Conservation (phyloP, 306 rosid genomes). For the Cicer arietinum region DNA sequence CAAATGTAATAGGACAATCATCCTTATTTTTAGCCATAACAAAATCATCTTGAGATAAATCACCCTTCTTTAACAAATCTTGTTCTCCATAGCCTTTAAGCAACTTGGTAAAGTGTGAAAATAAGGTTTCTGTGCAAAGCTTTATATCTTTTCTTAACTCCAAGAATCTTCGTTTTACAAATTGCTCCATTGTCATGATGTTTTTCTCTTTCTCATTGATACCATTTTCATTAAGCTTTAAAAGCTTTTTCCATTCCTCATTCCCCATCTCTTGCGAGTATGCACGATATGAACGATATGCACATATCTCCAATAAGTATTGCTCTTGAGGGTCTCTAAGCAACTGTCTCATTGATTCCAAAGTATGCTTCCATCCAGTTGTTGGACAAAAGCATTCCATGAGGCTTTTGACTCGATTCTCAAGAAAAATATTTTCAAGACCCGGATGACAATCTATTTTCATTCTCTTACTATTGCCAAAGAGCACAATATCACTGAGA, state of each 20-base stretch:
- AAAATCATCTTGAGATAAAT: not conserved
- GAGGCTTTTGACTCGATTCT: slow-evolving; percentile 30
- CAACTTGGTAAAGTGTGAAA: slow-evolving; percentile 38
- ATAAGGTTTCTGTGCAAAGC: slow-evolving; percentile 21
- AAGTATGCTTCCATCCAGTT: slow-evolving; percentile 36
- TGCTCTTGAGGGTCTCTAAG: slow-evolving; percentile 22
- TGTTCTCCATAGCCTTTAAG: not conserved
- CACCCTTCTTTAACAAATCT: not conserved
- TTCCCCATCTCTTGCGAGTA: slow-evolving; percentile 25
- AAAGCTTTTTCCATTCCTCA: not conserved
- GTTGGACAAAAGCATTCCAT: not conserved
- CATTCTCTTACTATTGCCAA: slow-evolving; percentile 48
- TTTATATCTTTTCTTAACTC: slow-evolving; percentile 21
- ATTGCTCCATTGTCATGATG: not conserved
- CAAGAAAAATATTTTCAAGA: slow-evolving; percentile 43
- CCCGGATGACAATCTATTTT: slow-evolving; percentile 17
- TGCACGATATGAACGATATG: not conserved
- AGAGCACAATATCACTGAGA: slow-evolving; percentile 40
- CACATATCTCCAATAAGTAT: not conserved
- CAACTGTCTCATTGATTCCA: slow-evolving; percentile 34
- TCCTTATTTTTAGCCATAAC: not conserved
- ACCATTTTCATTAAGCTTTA: not conserved
- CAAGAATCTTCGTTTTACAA: slow-evolving; percentile 29
- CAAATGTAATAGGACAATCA: slow-evolving; percentile 28
- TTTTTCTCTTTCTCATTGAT: not conserved